Conservation (phyloP, 2,329 filamentous ascomycete genomes). For the Chalaropsis thielavioides region DNA sequence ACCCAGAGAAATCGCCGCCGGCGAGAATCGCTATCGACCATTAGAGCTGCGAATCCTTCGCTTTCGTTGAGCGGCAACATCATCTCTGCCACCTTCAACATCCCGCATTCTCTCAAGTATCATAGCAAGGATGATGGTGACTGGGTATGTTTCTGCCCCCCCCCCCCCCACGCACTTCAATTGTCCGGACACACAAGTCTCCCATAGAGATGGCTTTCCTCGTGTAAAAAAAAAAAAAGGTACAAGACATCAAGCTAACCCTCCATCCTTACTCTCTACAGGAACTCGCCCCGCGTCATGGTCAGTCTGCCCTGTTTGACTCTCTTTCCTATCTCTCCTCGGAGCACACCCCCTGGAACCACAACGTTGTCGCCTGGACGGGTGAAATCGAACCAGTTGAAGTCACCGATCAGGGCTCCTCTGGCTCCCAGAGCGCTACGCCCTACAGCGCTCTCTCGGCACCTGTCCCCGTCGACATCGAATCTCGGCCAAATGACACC, state of each 20-base stretch:
- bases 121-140: slow-evolving; percentile 35
- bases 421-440: slow-evolving; percentile 6
- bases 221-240: no score
- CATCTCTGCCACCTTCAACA: slow-evolving; percentile 51
- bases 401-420: slow-evolving; percentile 5
- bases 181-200: neutral
- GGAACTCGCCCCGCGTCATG: slow-evolving; percentile 63
- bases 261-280: slow-evolving; percentile 25
- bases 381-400: slow-evolving; percentile 54
- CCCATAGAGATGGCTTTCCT: no score
- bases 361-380: slow-evolving; percentile 88
- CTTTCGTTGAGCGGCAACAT: slow-evolving; percentile 48
- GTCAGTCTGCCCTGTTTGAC: slow-evolving; percentile 84
- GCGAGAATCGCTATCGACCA: slow-evolving; percentile 40
- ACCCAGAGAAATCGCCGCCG: slow-evolving; percentile 23
- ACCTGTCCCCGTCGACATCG: slow-evolving; percentile 58
- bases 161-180: no score
- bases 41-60: slow-evolving; percentile 41
- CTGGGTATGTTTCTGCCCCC: slow-evolving; percentile 37
- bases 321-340: slow-evolving; percentile 80
- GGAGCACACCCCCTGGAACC: slow-evolving; percentile 72
- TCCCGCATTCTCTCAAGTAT: slow-evolving; percentile 45
- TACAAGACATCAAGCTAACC: neutral
- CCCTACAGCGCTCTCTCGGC: slow-evolving; percentile 61
- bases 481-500: slow-evolving; percentile 39